Conservation (phyloP, 2,329 filamentous ascomycete genomes). For the Fusarium heterosporum region DNA sequence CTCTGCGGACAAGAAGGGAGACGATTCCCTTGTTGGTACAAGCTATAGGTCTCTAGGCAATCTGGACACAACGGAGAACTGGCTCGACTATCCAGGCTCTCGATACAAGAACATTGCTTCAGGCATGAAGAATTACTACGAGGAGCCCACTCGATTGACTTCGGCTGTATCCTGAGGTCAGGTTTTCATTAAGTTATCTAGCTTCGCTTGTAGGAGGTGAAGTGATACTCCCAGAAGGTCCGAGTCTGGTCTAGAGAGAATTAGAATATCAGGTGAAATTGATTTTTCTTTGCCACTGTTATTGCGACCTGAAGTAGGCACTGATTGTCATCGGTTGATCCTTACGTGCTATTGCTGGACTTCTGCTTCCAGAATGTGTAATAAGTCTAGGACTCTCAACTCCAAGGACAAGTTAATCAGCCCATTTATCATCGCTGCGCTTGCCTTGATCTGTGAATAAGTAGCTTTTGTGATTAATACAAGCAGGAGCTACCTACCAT, state of each 20-base stretch:
- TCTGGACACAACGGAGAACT: conserved; percentile 29
- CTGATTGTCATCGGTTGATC: neutral
- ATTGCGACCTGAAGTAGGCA: neutral
- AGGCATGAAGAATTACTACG: conserved; percentile 11
- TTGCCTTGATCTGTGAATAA: neutral
- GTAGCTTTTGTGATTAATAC: too few species aligned
- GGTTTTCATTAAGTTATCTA: neutral
- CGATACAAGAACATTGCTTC: conserved; percentile 65
- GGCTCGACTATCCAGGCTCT: conserved; percentile 50
- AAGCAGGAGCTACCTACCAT: conserved; percentile 5
- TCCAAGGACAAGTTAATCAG: neutral
- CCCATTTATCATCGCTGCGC: neutral
- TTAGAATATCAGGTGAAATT: neutral
- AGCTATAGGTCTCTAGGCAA: conserved; percentile 17
- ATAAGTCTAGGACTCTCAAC: neutral
- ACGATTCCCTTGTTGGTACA: conserved; percentile 27
- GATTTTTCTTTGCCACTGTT: neutral
- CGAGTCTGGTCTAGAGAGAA: neutral
- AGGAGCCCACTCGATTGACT: neutral
- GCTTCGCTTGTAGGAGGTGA: neutral
- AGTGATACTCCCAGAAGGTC: neutral
- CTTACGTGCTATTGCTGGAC: neutral
- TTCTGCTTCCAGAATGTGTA: neutral
- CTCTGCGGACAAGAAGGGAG: conserved; percentile 29
- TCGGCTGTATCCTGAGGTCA: neutral